Evolutionary conservation across 148 eudicot genomes (phyloP), one percentile per base, ranked within the genome.

Genomic region (Euryodendron excelsum): DNA sequence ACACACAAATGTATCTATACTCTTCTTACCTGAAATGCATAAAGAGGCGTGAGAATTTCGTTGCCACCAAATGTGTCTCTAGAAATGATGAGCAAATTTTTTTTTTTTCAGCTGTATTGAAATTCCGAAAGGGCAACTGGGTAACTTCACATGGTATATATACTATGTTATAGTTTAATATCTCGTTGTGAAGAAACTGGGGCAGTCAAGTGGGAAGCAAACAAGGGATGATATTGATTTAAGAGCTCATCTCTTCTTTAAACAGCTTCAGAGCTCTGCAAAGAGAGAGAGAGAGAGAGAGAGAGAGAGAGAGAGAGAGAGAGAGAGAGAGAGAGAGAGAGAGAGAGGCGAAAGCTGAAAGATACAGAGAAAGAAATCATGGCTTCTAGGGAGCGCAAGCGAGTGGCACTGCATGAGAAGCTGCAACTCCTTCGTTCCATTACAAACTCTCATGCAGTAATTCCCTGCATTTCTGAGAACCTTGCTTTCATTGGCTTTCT

Each of bases 391-490:
- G 92, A 91, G 89, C 90, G 88, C 78, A 89, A 86, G 77, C 89
- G 87, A 87, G 88, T 85, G 55, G 82, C 83, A 27, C 87, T 95
- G 91, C 91, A 91, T 85, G 94, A 93, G 90, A 90, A 95, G 83
- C 93, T 95, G 81, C 96, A 95, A 80, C 86, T 89, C 25, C 98
- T 95, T 84, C 97, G 98, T 64, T 95, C 98, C 67, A 87, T 95
- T 83, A 90, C 97, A 55, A 82, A 95, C 82, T 95, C 98, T 86
- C 96, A 86, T 84, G 98, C 98, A 80, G 98, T 95, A 95, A 88
- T 80, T 71, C 65, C 39, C 65, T 71, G 45, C 58, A 23, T 48
- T 39, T 69, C 68, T 63, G 30, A 3, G 60, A 6, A 1, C 36
- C 4, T 33, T 69, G 37, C 27, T 52, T 25, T 33, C 69, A 56